phyloP scores from a whole-genome alignment of 2,329 filamentous ascomycete genomes.

The Fonsecaea nubica region DNA sequence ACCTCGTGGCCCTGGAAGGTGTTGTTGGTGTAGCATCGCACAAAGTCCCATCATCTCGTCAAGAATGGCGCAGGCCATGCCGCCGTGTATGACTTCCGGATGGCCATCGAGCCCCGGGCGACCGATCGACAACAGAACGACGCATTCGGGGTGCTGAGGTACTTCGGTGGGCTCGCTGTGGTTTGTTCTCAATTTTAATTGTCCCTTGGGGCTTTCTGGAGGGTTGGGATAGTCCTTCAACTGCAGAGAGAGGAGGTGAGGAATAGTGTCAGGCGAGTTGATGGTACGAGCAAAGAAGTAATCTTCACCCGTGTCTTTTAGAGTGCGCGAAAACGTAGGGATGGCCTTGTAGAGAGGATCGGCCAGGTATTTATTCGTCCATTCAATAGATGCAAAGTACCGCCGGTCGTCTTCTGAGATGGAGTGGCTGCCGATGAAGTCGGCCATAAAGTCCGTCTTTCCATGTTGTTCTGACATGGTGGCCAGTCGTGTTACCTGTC shows the following conservation, averaged over 20 bases:
- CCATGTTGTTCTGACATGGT: slow-evolving; percentile 25
- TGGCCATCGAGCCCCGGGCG: slow-evolving; percentile 50
- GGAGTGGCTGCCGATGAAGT: slow-evolving; percentile 35
- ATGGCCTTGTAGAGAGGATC: slow-evolving; percentile 48
- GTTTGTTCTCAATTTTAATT: slow-evolving; percentile 26
- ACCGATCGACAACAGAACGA: slow-evolving; percentile 47
- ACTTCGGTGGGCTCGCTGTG: slow-evolving; percentile 33
- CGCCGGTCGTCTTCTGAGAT: slow-evolving; percentile 35
- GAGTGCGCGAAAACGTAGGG: slow-evolving; percentile 48
- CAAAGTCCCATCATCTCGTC: slow-evolving; percentile 54
- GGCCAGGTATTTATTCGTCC: slow-evolving; percentile 35
- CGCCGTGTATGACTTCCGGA: slow-evolving; percentile 50
- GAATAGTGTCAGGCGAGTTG: slow-evolving; percentile 49
- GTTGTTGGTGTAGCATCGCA: slow-evolving; percentile 44
- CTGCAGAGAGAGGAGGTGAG: slow-evolving; percentile 50
- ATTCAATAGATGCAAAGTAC: slow-evolving; percentile 36
- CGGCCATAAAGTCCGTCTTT: slow-evolving; percentile 33
- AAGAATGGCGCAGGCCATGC: slow-evolving; percentile 50
- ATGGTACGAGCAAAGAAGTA: slow-evolving; percentile 51
- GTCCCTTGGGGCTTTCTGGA: slow-evolving; percentile 38
- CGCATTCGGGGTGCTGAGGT: slow-evolving; percentile 44
- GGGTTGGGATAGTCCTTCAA: slow-evolving; percentile 41
- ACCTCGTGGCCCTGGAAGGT: slow-evolving; percentile 31
- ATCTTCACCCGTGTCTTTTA: slow-evolving; percentile 53
- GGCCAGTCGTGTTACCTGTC: slow-evolving; percentile 10